Evolutionary conservation across 2,329 filamentous ascomycete genomes (phyloP), one percentile per base, ranked within the genome.

Genomic region (Corynespora cassiicola): DNA sequence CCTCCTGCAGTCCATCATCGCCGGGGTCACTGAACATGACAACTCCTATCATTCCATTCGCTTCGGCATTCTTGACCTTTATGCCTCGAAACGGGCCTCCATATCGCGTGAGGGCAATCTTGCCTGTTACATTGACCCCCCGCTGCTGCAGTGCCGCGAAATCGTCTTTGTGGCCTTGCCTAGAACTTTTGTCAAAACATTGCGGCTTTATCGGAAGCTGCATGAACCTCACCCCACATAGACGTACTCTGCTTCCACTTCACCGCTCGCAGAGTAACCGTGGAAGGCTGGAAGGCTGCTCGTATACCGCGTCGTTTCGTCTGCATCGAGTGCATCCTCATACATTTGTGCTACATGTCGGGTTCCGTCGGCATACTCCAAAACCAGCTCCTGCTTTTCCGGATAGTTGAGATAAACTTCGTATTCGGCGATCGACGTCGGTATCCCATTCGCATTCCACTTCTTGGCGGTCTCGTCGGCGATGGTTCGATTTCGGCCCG

Each of bases 21-120:
- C 50, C 63, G 4, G 70, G 62, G 45, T 73, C 70, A 11, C 56
- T 68, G 51, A 68, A 73, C 33, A 72, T 68, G 27, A 73, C 51
- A 19, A 43, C 50, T n/a, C 67, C 70, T 36, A 70, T 58, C 65
- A 71, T 67, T 15, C 70, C 70, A 30, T 67, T 43, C 11, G 66
- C 61, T 41, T 70, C 63, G 4, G 70, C 63, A 38, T 70, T 71
- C 54, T 72, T 72, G 22, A 73, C 68, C 39, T 73, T 73, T 17
- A 72, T 49, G 2, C 70, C 70, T 26, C 70, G 61, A 50, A 69
- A 70, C 5, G 64, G 61, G 1, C 65, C 66, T 5, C 65, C 64
- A 39, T 71, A 73, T 36, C 61, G 61, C 6, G 68, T 57, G 6
- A 74, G 37, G 3, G 70, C 71, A 39, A 74, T 72, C 42, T 73